These are phyloP conservation scores for Phyllachora maydis DNA, from an alignment of 2,329 filamentous ascomycete species.

Conservation along the genomic window DNA sequence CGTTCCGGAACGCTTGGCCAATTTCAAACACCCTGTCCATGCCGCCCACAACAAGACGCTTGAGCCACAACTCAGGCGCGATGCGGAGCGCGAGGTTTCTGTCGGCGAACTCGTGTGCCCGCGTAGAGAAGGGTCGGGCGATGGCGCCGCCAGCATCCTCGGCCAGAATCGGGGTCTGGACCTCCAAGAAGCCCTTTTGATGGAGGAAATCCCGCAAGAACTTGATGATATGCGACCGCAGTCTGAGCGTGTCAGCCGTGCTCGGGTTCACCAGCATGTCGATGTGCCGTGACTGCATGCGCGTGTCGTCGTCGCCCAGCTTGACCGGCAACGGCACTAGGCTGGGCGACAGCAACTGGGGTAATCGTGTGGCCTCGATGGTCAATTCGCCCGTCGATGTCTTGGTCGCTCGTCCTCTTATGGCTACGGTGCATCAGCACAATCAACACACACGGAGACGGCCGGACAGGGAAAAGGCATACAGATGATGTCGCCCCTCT, in stretches of 20 bases:
- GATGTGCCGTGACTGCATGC: constrained; percentile 60
- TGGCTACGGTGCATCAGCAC: constrained; percentile 20
- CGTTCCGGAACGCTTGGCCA: constrained; percentile 80
- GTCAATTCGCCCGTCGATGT: constrained; percentile 60
- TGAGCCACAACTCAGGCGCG: constrained; percentile 88
- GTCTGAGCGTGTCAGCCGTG: constrained; percentile 46
- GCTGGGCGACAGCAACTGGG: constrained; percentile 54
- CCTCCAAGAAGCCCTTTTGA: constrained; percentile 56
- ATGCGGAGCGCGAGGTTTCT: constrained; percentile 62
- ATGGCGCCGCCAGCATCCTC: constrained; percentile 69
- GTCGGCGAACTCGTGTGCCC: constrained; percentile 53
- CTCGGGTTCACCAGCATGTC: constrained; percentile 62
- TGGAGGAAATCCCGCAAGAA: constrained; percentile 57
- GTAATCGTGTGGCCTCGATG: constrained; percentile 45
- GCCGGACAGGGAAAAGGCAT: too few species aligned
- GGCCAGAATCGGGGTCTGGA: constrained; percentile 76
- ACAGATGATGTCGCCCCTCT: constrained; percentile 73
- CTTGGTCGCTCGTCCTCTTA: constrained; percentile 48
- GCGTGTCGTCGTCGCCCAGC: constrained; percentile 49
- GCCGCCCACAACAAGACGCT: constrained; percentile 74
- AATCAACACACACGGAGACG: constrained; percentile 3
- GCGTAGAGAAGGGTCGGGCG: constrained; percentile 70
- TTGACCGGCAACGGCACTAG: constrained; percentile 59
- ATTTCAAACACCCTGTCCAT: constrained; percentile 86
- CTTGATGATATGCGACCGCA: constrained; percentile 56